Evolutionary conservation across 208 protist genomes (phyloP), one percentile per base, ranked within the genome.

Genomic region (Crithidia mellificae): DNA sequence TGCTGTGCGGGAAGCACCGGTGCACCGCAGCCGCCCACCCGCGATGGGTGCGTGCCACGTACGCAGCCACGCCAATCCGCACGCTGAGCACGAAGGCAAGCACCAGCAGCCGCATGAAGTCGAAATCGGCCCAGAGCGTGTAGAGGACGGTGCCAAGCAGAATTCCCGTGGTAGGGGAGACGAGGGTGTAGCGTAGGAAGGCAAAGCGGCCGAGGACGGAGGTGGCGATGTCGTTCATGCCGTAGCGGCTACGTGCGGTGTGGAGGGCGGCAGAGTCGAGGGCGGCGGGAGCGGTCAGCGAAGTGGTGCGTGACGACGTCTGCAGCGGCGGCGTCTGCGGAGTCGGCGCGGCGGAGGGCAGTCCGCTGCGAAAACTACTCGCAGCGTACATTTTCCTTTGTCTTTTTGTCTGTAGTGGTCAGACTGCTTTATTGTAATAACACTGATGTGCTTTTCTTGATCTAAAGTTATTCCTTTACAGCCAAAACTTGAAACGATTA

Each of bases 191-290:
- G n/a, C 34, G 25, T 14, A 65, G 17, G 17, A 53, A 39, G 46
- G 5, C 7, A 14, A 30, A 25, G n/a, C 41, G 36, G 30, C 61
- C 24, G 6, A 32, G 2, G 9, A 44, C 22, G 30, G 54, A 20
- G 24, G 24, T 43, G 0, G 29, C 38, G 25, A 75, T 19, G 12
- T 49, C 68, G 38, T 74, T 74, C 34, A 39, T 50, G 44, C 69
- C 69, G 36, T 39, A 69, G 22, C 24, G 38, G 2, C 39, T 27
- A 14, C 63, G 62, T 0, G 62, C 62, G 17, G 43, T 24, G 56
- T 58, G 57, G 22, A 70, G 30, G 5, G 70, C 57, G 2, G 63
- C 41, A n/a, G 70, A 63, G 70, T 70, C 49, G 30, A 76, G 46
- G 4, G 55, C 69, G 1, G 19, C 25, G 22, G 52, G 62, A n/a